Conservation (phyloP, 1,139 yeast genomes). For the Eremothecium cymbalariae region DNA sequence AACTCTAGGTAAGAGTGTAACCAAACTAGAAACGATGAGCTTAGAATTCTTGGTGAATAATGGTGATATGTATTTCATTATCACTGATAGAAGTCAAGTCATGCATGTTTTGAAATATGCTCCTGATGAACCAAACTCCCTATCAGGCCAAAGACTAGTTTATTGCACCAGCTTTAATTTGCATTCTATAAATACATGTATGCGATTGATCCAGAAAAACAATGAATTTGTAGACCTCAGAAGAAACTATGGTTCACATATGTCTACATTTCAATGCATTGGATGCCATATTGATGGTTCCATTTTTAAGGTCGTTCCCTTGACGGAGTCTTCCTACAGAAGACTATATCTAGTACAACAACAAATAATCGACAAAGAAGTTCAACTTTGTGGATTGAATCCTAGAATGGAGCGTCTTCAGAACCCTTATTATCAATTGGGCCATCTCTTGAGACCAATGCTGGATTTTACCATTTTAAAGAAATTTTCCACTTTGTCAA, state of each 20-base stretch:
- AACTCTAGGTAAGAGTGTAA: slow-evolving; percentile 65
- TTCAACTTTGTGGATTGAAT: slow-evolving; percentile 70
- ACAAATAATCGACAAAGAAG: slow-evolving; percentile 58
- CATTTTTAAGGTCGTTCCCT: slow-evolving; percentile 63
- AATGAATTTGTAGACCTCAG: slow-evolving; percentile 24
- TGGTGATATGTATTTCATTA: slow-evolving; percentile 56
- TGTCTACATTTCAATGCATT: slow-evolving; percentile 41
- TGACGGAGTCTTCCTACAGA: slow-evolving; percentile 67
- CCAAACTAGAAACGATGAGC: slow-evolving; percentile 47
- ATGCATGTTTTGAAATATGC: slow-evolving; percentile 78
- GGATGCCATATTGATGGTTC: slow-evolving; percentile 80
- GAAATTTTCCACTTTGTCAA: slow-evolving; percentile 46
- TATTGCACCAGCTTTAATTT: slow-evolving; percentile 64
- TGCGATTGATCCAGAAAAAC: slow-evolving; percentile 46
- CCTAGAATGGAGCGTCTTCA: slow-evolving; percentile 64
- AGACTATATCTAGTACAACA: slow-evolving; percentile 80
- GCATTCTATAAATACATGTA: slow-evolving; percentile 53
- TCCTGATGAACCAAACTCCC: slow-evolving; percentile 81
- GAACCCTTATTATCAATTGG: slow-evolving; percentile 30
- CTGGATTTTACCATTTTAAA: slow-evolving; percentile 53
- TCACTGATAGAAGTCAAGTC: slow-evolving; percentile 64
- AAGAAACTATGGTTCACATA: background rate
- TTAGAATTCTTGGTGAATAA: slow-evolving; percentile 69
- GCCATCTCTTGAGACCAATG: slow-evolving; percentile 41
- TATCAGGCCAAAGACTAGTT: slow-evolving; percentile 70